Evolutionary conservation across 1,139 yeast species (phyloP), one percentile per base, ranked within the genome.

Genomic region (Suhomyces atakaporum): DNA sequence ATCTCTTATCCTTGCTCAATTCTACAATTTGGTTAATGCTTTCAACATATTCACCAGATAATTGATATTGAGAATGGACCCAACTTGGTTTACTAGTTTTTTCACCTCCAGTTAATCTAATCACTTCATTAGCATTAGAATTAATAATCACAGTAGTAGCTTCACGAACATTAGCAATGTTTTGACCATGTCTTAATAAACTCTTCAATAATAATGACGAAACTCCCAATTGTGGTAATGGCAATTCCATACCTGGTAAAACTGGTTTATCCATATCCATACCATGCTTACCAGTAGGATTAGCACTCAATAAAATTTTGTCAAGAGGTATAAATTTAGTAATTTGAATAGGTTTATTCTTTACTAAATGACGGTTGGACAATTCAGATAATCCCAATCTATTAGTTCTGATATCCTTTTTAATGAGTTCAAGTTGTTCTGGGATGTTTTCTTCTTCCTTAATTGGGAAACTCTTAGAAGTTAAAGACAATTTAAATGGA

Each of bases 321-420:
- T 75, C 77, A 56, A 85, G 70, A 33, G 94, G 88, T 39, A 87
- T 66, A 59, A 80, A 83, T 60, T 80, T 81, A 36, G 86, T 84
- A 25, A 79, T 65, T 53, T 80, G 79, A 42, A 87, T 80, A 33
- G 94, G 90, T 53, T 79, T 81, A 21, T 87, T 74, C 35, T 83
- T 82, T 41, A 88, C 79, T 52, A 92, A 72, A 57, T 84, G 90
- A 58, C 90, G 84, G 62, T 89, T 90, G 24, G 78, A 66, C 48
- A 90, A 75, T 66, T 92, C 98, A 30, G 79, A 68, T 54, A 90
- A 71, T 25, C 97, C 97, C 44, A 90, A 74, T 60, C 84, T 79
- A 45, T 80, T 75, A 22, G 75, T 64, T 50, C 71, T 76, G 50
- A 81, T 62, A 45, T 81, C 83, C 43, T 72, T 62, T 42, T 70